phyloP scores from a whole-genome alignment of 306 rosid genomes.

The Glycine tomentella region DNA sequence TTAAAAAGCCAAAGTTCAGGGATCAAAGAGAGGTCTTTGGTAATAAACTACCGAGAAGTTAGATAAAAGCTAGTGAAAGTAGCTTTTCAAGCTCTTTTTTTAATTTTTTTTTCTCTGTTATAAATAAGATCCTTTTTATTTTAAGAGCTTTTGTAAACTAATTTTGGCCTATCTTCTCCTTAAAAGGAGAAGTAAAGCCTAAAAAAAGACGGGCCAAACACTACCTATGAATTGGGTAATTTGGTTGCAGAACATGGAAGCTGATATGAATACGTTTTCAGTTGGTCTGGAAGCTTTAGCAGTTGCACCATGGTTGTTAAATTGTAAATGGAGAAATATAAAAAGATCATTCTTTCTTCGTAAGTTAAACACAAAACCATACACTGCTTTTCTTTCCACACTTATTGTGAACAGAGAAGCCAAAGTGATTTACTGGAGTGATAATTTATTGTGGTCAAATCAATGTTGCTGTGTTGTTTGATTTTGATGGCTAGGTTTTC shows the following conservation, averaged over 20 bases:
- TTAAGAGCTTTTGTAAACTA: too few relatives aligned
- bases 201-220: too few relatives aligned
- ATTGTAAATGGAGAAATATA: background rate
- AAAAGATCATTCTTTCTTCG: background rate
- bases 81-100: too few relatives aligned
- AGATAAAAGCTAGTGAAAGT: too few relatives aligned
- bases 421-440: background rate
- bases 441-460: background rate
- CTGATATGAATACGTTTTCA: background rate
- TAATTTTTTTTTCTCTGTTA: too few relatives aligned
- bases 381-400: too few relatives aligned
- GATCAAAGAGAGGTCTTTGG: too few relatives aligned
- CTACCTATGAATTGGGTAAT: background rate
- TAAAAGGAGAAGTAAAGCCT: too few relatives aligned
- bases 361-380: constrained; percentile 5
- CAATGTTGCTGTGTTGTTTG: background rate
- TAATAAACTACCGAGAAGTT: too few relatives aligned
- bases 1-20: too few relatives aligned
- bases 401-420: background rate
- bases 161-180: too few relatives aligned
- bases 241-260: constrained; percentile 38
- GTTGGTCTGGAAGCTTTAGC: constrained; percentile 30
- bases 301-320: constrained; percentile 25
- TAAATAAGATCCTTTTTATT: too few relatives aligned
- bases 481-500: constrained; percentile 17